phyloP scores from a whole-genome alignment of 257 asterid genomes.

The Solanum commersonii region DNA sequence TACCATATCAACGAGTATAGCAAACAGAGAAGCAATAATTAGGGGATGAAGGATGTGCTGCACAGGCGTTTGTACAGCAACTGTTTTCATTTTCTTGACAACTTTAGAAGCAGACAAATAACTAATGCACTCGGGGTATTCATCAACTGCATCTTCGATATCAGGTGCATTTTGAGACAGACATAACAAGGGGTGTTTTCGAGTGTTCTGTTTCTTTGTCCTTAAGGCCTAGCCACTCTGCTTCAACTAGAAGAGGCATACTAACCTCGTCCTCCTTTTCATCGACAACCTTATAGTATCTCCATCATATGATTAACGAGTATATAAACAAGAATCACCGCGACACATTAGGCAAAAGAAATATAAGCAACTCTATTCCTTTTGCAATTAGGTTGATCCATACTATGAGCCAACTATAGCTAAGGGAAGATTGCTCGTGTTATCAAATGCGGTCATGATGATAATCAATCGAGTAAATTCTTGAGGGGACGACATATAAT shows the following conservation, averaged over 20 bases:
- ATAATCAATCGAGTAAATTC: slow-evolving; percentile 69
- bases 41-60: too few species aligned
- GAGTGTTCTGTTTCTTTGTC: slow-evolving; percentile 72
- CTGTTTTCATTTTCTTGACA: too few species aligned
- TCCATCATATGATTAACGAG: slow-evolving; percentile 99
- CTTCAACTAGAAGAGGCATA: slow-evolving; percentile 82
- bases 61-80: too few species aligned
- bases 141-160: slow-evolving; percentile 16
- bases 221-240: slow-evolving; percentile 97
- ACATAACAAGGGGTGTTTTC: neutral
- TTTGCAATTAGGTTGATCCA: slow-evolving; percentile 32
- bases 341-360: slow-evolving; percentile 86
- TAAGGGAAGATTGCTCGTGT: slow-evolving; percentile 78
- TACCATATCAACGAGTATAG: too few species aligned
- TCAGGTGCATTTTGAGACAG: neutral
- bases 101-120: too few species aligned
- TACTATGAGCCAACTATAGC: slow-evolving; percentile 72
- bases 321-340: slow-evolving; percentile 74
- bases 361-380: slow-evolving; percentile 70
- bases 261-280: slow-evolving; percentile 35
- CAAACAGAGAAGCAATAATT: too few species aligned
- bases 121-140: slow-evolving; percentile 36
- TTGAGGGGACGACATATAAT: slow-evolving; percentile 68
- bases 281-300: slow-evolving; percentile 36
- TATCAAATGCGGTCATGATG: slow-evolving; percentile 80